Base-by-base conservation (phyloP, 139 green algal genomes). In the Ettlia oleoabundans region DNA sequence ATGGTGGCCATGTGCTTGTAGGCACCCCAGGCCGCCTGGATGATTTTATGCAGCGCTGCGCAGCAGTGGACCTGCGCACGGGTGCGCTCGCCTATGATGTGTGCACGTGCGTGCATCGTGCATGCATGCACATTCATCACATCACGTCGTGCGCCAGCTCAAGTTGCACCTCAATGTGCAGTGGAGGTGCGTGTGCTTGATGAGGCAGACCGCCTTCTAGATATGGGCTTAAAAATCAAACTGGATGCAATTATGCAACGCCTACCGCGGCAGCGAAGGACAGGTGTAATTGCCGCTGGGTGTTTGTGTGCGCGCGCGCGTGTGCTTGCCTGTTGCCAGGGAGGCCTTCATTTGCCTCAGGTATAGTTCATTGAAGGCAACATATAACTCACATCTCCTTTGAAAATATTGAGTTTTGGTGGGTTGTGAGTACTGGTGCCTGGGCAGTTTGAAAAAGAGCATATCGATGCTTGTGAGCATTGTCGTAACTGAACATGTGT, bases 181-280 rank as follows among this genome's bases (percentile, higher is more conserved):
- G 58, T 87, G 40, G 87, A 98, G 87, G 90, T 98, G n/a, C 88
- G 98, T 28, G 91, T 99, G 18, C 89, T 99, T 66, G 97, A 99
- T 86, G 96, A 99, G 88, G 96, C 97, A 6, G 96, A 99, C 78
- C 80, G 97, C 18, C 85, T 99, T 80, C 84, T 99, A 65, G 94
- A 98, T 79, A 98, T 98, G 94, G 95, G 95, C 9, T 99, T 99
- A 84, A 86, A 92, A 85, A 85, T n/a, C 22, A 83, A 94, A 70
- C 79, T 98, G 64, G 90, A 95, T 37, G 78, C 88, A 4, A 95
- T 99, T 78, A 93, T 98, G 87, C 83, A 47, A 6, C 80, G 88
- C 21, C 89, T 99, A 47, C 96, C 96, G 32, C 93, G 93, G 82
- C 96, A 98, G 90, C 88, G 96, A 3, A 85, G 96, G 41, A 98